Evolutionary conservation across 2,329 filamentous ascomycete genomes (phyloP), one percentile per base, ranked within the genome.

Genomic region (Huntiella bhutanensis): DNA sequence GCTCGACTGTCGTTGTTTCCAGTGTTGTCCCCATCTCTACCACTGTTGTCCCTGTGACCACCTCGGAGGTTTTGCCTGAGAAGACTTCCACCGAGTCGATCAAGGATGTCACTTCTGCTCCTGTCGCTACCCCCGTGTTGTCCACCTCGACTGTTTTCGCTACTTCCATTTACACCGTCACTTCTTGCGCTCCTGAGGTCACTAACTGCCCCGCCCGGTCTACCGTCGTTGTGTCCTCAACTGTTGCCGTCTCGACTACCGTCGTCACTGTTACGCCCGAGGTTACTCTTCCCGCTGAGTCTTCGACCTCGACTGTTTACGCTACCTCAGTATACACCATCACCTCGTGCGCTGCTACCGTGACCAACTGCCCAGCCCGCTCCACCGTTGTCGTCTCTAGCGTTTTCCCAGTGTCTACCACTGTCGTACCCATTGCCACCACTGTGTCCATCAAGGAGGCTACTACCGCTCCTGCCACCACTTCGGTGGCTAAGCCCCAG

Each of bases 301-400:
- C 43, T 45, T 55, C 54, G 28, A 63, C 61, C 22, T 64, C 60
- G 46, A 62, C 61, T n/a, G 56, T 66, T 45, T 64, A 58, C 55
- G 59, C 59, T 43, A 65, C 61, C 13, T 52, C 52, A 11, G 55
- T 73, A 51, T 64, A 70, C 51, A 77, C 72, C 52, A 63, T 75
- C 58, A 74, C 68, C 55, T 68, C 67, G 36, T 76, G 72, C 58
- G 65, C 64, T 41, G 61, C 70, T 12, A 55, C 55, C 12, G 57
- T 65, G 3, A 56, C 54, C 33, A 54, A 63, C 59, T 65, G 56
- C 51, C 2, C 59, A 64, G 56, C 51, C 1, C 54, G 54, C 33
- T 53, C 57, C 33, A 57, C 57, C 36, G 54, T 59, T 33, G 57
- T 65, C 33, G 61, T 59, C 12, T 67, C 65, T 3, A 58, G 64